Evolutionary conservation across 495 filamentous ascomycete species (phyloP), one percentile per base, ranked within the genome.

Genomic region (Aspergillus indologenus): DNA sequence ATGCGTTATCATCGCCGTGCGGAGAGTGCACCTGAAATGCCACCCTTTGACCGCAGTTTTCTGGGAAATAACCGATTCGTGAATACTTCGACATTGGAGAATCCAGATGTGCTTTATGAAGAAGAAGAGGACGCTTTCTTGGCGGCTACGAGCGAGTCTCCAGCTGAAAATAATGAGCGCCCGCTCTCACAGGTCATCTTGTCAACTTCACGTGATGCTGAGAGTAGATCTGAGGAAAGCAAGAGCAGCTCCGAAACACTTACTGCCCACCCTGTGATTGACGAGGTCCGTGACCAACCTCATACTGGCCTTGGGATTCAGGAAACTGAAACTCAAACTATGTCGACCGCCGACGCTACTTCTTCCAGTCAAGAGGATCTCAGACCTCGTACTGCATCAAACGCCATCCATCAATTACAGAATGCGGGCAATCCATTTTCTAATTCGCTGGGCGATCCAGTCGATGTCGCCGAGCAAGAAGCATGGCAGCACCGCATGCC

Each of bases 1-100:
- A 90, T 91, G 84, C 89, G 93, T 50, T 94, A 91, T 65, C 92
- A 97, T 71, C 84, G 93, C 61, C 87, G 94, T 48, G 85, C 92
- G 1, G 93, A 97, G 71, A 96, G 92, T 72, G 92, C 94, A 11
- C 94, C 94, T 6, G 90, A 89, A 63, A 85, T 96, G 81, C 85
- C 85, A 45, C 86, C 91, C 7, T 91, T 96, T 62, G 91, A 93
- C 56, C 81, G 81, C 52, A 81, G 79, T 24, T 74, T 83, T 47
- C 81, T 88, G 43, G 84, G 78, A 48, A 87, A 81, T 68, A 86
- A 81, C 64, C 87, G 75, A 11, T 79, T 89, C 53, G 84, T 79
- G 31, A 91, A 81, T 63, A 86, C 79, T 62, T 85, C 85, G 0
- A 85, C 85, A 5, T 86, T 91, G 81, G 88, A 87, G 19, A 79